A percentile compares a stretch with the other conserved stretches of the same genome.
Evolutionary conservation across 768 basidiomycete genomes (phyloP).

Genomic region (Suillus occidentalis): DNA sequence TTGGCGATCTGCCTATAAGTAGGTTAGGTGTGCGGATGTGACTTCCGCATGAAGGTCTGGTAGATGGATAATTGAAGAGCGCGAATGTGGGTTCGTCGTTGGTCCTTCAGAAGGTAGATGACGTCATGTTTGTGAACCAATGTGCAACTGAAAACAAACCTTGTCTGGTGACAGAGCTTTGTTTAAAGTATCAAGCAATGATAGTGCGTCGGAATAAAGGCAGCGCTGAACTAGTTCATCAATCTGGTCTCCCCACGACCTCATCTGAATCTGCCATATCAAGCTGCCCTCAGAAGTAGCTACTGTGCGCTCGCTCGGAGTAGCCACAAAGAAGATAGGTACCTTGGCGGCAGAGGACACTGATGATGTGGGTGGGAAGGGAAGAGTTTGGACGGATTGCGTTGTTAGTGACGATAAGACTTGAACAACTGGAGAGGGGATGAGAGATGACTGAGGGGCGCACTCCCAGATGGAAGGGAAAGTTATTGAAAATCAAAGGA

Average conservation of each 20-base stretch:
- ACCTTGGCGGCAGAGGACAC: slow-evolving; percentile 41
- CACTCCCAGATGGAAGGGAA: slow-evolving; percentile 23
- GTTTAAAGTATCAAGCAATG: slow-evolving; percentile 72
- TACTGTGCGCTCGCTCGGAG: slow-evolving; percentile 69
- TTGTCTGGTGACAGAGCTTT: slow-evolving; percentile 59
- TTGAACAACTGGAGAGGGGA: slow-evolving; percentile 62
- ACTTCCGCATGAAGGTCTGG: no score
- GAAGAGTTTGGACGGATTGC: slow-evolving; percentile 56
- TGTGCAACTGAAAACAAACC: slow-evolving; percentile 36
- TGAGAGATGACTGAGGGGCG: slow-evolving; percentile 34
- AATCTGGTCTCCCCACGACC: slow-evolving; percentile 76
- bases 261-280: slow-evolving; percentile 75
- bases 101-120: slow-evolving; percentile 39
- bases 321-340: slow-evolving; percentile 61
- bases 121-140: slow-evolving; percentile 3
- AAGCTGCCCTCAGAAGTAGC: slow-evolving; percentile 70
- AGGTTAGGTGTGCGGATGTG: no score
- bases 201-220: slow-evolving; percentile 76
- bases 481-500: no score
- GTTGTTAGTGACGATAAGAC: slow-evolving; percentile 72
- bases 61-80: no score
- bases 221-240: slow-evolving; percentile 77
- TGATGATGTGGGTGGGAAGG: slow-evolving; percentile 50
- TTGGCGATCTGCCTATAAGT: no score
- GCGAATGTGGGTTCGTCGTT: slow-evolving; percentile 58